Conservation (phyloP, 768 basidiomycete species). For the Phanerochaete sordida region DNA sequence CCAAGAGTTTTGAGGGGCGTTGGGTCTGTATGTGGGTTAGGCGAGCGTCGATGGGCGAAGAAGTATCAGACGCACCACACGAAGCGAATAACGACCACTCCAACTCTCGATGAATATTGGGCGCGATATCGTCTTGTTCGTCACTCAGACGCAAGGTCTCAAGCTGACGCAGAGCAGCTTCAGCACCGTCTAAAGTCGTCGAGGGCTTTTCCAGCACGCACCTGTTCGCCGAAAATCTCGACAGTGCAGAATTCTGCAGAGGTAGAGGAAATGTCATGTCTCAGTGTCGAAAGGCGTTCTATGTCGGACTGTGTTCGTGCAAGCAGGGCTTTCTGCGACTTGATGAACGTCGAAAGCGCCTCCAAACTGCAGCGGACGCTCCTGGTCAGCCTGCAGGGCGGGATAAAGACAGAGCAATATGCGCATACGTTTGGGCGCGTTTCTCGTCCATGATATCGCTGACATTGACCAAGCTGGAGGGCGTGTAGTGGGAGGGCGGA, state of each 20-base stretch:
- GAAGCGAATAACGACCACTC: slow-evolving; percentile 61
- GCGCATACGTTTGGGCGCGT: slow-evolving; percentile 24
- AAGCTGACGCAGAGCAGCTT: not conserved
- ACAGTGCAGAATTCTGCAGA: slow-evolving; percentile 35
- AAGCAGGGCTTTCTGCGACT: slow-evolving; percentile 56
- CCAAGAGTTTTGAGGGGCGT: slow-evolving; percentile 48
- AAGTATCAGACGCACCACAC: slow-evolving; percentile 42
- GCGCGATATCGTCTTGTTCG: slow-evolving; percentile 37
- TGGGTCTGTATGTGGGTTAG: slow-evolving; percentile 41
- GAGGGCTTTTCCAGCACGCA: not conserved
- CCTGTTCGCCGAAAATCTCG: slow-evolving; percentile 22
- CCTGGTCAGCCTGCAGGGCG: not conserved
- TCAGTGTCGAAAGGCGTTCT: slow-evolving; percentile 46
- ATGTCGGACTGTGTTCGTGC: slow-evolving; percentile 62
- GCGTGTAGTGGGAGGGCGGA: not conserved
- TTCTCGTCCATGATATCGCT: slow-evolving; percentile 20
- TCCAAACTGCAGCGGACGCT: slow-evolving; percentile 38
- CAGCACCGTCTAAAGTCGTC: not conserved
- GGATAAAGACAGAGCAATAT: not conserved
- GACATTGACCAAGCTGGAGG: slow-evolving; percentile 18
- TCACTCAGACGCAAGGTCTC: slow-evolving; percentile 36
- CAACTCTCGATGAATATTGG: slow-evolving; percentile 45
- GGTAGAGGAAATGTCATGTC: slow-evolving; percentile 32
- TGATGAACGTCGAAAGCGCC: slow-evolving; percentile 65
- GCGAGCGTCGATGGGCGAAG: not conserved